Percentiles rank a stretch among this genome's conserved stretches.
Evolutionary conservation across 441 rosid species (phyloP).

Genomic region (Erodium chrysanthum): DNA sequence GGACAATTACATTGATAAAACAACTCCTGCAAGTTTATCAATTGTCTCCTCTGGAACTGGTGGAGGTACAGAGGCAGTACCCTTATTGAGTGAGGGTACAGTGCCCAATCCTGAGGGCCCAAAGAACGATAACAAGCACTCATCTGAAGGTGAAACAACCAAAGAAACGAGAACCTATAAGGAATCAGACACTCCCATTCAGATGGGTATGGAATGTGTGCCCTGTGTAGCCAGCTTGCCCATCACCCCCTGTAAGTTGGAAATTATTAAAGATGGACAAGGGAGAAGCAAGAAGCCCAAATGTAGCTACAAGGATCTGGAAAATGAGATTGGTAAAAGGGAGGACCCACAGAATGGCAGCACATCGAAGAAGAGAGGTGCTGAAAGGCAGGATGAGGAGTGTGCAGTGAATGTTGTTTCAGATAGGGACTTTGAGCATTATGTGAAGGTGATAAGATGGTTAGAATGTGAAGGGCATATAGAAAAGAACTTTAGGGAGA

Average conservation of each 20-base stretch:
- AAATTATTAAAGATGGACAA: constrained; percentile 25
- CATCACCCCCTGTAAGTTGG: constrained; percentile 73
- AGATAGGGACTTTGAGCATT: constrained; percentile 58
- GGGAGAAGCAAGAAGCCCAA: constrained; percentile 28
- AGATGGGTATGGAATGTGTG: constrained; percentile 33
- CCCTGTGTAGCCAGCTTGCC: constrained; percentile 46
- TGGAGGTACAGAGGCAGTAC: constrained; percentile 1
- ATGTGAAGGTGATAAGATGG: constrained; percentile 66
- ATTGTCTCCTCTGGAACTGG: neutral
- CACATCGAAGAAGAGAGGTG: constrained; percentile 42
- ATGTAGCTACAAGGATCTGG: constrained; percentile 38
- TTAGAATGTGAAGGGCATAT: constrained; percentile 76
- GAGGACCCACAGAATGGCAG: constrained; percentile 14
- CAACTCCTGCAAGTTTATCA: constrained; percentile 22
- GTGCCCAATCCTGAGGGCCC: constrained; percentile 24
- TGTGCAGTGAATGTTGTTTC: constrained; percentile 31
- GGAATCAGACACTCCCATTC: constrained; percentile 31
- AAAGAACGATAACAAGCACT: constrained; percentile 30
- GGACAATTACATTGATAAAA: constrained; percentile 37
- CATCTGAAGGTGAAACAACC: constrained; percentile 23
- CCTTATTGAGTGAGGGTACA: constrained; percentile 27
- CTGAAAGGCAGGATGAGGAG: constrained; percentile 41
- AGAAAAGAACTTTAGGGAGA: constrained; percentile 79
- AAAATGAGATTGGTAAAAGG: constrained; percentile 24
- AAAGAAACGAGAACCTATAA: constrained; percentile 34